These are phyloP conservation scores for Trichosanthes truncata DNA, from an alignment of 306 rosid species.

Conservation along the genomic window DNA sequence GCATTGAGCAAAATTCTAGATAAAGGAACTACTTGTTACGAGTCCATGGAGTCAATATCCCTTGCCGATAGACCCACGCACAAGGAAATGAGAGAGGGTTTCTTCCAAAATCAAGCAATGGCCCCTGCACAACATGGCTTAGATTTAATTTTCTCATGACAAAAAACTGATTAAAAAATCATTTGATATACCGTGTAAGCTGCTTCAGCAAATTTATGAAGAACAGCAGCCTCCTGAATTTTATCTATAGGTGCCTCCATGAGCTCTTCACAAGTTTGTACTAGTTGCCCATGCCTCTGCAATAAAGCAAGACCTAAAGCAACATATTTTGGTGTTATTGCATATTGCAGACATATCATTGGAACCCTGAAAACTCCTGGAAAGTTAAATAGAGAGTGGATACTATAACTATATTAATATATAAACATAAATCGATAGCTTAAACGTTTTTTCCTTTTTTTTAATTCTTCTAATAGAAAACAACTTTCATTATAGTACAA, in stretches of 20 bases:
- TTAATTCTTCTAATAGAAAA: no score
- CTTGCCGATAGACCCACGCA: constrained; percentile 84
- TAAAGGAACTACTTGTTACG: constrained; percentile 58
- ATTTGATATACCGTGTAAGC: constrained; percentile 65
- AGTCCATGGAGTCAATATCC: constrained; percentile 73
- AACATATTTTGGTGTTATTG: constrained; percentile 11
- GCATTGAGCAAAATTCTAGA: constrained; percentile 27
- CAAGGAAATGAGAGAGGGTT: constrained; percentile 72
- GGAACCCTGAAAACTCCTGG: background rate
- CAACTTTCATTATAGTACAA: no score
- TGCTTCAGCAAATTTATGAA: constrained; percentile 93
- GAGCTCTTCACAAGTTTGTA: constrained; percentile 33
- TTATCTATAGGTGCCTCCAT: constrained; percentile 39
- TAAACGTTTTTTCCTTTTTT: no score
- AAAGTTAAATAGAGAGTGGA: background rate
- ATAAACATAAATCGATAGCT: background rate
- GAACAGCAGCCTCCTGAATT: constrained; percentile 67
- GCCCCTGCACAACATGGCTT: constrained; percentile 59
- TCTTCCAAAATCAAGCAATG: constrained; percentile 86
- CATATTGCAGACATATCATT: background rate
- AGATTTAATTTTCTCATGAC: constrained; percentile 1
- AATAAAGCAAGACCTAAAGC: constrained; percentile 72
- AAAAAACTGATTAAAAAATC: constrained; percentile 1
- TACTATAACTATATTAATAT: background rate
- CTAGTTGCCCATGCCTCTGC: constrained; percentile 37